A percentile compares a stretch with the other conserved stretches of the same genome.
Evolutionary conservation across 805 yeast genomes (phyloP).

Genomic region (Metschnikowia matae): DNA sequence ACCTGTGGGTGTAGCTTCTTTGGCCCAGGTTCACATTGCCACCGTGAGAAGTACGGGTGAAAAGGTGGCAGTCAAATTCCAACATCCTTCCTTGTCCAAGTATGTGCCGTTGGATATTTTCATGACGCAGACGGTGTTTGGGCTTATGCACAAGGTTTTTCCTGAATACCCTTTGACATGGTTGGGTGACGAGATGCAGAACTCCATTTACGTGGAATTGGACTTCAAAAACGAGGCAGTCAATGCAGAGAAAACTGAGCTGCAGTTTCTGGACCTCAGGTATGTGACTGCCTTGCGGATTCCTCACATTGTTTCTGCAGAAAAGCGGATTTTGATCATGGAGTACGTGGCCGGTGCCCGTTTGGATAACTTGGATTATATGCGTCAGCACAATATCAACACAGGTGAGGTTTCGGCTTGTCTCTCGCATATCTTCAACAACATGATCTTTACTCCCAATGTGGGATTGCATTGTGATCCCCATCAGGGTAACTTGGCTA

Average conservation of each 20-base stretch:
- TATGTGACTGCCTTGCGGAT: constrained; percentile 70
- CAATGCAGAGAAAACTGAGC: constrained; percentile 68
- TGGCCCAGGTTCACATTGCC: constrained; percentile 94
- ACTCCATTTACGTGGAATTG: constrained; percentile 84
- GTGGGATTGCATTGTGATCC: constrained; percentile 97
- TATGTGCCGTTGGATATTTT: constrained; percentile 88
- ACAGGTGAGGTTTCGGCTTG: constrained; percentile 79
- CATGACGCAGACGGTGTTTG: constrained; percentile 73
- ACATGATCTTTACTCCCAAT: constrained; percentile 91
- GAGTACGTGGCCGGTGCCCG: constrained; percentile 81
- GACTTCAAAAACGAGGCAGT: constrained; percentile 84
- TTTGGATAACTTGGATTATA: constrained; percentile 67
- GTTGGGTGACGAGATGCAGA: constrained; percentile 91
- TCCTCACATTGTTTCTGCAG: constrained; percentile 67
- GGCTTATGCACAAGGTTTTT: constrained; percentile 68
- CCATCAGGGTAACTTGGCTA: constrained; percentile 94
- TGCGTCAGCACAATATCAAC: constrained; percentile 61
- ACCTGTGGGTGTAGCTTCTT: constrained; percentile 93
- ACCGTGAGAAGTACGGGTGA: constrained; percentile 52
- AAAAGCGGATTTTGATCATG: constrained; percentile 76
- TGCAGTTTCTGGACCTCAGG: constrained; percentile 56
- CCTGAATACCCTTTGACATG: constrained; percentile 93
- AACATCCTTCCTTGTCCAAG: constrained; percentile 82
- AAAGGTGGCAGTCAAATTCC: constrained; percentile 89
- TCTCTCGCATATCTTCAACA: constrained; percentile 84